phyloP scores from a whole-genome alignment of 345 rosid species.

The Rhodamnia argentea region DNA sequence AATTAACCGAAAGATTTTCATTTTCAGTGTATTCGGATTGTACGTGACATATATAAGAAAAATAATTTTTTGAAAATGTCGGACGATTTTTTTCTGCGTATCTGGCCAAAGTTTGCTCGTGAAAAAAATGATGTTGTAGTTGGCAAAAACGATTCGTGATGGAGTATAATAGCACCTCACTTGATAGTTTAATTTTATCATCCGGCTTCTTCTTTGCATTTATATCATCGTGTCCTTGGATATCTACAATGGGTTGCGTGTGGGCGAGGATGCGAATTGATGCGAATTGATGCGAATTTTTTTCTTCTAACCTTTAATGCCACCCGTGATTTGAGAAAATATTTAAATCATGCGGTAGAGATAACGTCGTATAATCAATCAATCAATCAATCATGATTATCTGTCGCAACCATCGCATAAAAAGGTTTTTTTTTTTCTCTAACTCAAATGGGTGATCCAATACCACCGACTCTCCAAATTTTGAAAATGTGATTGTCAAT shows the following conservation, averaged over 20 bases:
- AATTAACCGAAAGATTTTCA: neutral
- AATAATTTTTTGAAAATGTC: neutral
- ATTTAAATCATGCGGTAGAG: neutral
- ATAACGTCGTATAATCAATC: neutral
- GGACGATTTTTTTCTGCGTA: neutral
- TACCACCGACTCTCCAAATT: neutral
- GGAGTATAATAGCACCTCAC: fast-evolving
- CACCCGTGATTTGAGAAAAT: neutral
- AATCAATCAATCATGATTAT: neutral
- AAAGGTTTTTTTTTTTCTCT: neutral
- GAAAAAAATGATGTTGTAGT: too few relatives aligned
- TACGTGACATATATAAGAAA: neutral
- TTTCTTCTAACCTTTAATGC: neutral
- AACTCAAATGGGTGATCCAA: neutral
- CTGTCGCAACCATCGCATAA: neutral
- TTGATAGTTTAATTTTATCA: neutral
- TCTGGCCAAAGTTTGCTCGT: neutral
- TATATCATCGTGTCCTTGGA: neutral
- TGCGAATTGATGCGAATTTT: neutral
- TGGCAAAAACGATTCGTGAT: neutral
- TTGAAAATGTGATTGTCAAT: neutral
- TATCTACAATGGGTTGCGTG: neutral
- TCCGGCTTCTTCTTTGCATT: too few relatives aligned
- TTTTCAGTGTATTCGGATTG: too few relatives aligned
- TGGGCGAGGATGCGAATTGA: neutral